A percentile compares a stretch with the other conserved stretches of the same genome.
Evolutionary conservation across 352 stramenopile species (phyloP).

Genomic region (Pythium insidiosum): DNA sequence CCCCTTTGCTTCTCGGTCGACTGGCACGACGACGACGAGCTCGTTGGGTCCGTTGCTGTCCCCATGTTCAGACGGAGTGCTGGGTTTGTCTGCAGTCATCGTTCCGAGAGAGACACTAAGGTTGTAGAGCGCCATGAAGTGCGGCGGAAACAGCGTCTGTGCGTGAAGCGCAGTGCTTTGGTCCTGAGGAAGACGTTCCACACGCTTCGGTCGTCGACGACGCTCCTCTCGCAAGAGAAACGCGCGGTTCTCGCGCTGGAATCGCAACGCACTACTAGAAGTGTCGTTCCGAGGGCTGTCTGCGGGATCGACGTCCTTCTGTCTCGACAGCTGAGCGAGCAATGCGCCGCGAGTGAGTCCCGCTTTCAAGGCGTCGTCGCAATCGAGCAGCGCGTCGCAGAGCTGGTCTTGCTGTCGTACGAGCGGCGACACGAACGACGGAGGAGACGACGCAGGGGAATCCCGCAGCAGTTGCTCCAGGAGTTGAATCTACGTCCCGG

Average conservation of each 20-base stretch:
- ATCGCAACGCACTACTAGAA: constrained; percentile 6
- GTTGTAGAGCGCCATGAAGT: not conserved
- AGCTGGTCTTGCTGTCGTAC: not conserved
- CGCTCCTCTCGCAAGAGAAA: constrained; percentile 8
- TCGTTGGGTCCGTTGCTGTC: not conserved
- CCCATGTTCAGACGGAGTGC: too few species aligned
- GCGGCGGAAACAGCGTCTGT: not conserved
- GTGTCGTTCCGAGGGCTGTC: not conserved
- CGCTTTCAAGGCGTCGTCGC: too few species aligned
- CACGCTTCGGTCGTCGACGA: constrained; percentile 1
- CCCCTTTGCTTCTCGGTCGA: not conserved
- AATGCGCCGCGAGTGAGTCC: too few species aligned
- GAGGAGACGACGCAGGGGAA: too few species aligned
- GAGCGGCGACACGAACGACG: not conserved
- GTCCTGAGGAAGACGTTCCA: constrained; percentile 12
- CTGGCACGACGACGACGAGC: constrained; percentile 6
- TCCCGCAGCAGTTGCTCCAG: too few species aligned
- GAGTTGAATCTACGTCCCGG: too few species aligned
- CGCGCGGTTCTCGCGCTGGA: constrained; percentile 5
- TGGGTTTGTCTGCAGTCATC: not conserved
- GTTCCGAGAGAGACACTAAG: not conserved
- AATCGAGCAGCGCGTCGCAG: not conserved
- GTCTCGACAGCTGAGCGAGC: not conserved
- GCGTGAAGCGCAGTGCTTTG: too few species aligned
- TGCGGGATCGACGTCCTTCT: not conserved